These are phyloP conservation scores for Plasmodium inui DNA, from an alignment of 169 alveolate genomes.

Conservation along the genomic window DNA sequence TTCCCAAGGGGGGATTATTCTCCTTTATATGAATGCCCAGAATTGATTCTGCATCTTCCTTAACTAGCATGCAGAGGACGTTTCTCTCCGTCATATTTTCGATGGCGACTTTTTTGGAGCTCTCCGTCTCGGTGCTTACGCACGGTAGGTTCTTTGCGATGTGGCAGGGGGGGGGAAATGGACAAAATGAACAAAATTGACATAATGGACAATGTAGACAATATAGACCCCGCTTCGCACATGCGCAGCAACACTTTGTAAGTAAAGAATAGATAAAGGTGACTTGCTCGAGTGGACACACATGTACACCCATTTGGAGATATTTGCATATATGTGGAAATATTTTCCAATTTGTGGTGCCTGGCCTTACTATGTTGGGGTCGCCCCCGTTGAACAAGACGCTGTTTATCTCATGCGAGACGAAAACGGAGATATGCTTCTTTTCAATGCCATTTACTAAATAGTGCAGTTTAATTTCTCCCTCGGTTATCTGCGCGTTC, in stretches of 20 bases:
- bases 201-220: background rate
- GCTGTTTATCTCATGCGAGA: slow-evolving; percentile 67
- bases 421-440: slow-evolving; percentile 57
- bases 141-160: slow-evolving; percentile 41
- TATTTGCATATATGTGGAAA: too few relatives aligned
- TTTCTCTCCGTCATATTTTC: slow-evolving; percentile 73
- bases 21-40: slow-evolving; percentile 47
- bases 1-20: slow-evolving; percentile 1
- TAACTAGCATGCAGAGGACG: slow-evolving; percentile 44
- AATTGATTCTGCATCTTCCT: slow-evolving; percentile 28
- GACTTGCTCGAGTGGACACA: background rate
- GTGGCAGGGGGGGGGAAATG: background rate
- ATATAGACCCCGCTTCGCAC: background rate
- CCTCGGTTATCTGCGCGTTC: slow-evolving; percentile 21
- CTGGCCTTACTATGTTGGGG: slow-evolving; percentile 34
- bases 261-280: background rate
- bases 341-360: background rate
- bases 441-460: slow-evolving; percentile 72
- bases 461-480: slow-evolving; percentile 60
- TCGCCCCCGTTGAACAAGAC: slow-evolving; percentile 57
- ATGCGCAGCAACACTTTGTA: background rate
- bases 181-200: background rate
- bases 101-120: slow-evolving; percentile 41
- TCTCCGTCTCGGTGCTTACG: slow-evolving; percentile 70
- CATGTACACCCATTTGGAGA: background rate